Evolutionary conservation across 2,329 filamentous ascomycete genomes (phyloP), one percentile per base, ranked within the genome.

Genomic region (Drechmeria coniospora): DNA sequence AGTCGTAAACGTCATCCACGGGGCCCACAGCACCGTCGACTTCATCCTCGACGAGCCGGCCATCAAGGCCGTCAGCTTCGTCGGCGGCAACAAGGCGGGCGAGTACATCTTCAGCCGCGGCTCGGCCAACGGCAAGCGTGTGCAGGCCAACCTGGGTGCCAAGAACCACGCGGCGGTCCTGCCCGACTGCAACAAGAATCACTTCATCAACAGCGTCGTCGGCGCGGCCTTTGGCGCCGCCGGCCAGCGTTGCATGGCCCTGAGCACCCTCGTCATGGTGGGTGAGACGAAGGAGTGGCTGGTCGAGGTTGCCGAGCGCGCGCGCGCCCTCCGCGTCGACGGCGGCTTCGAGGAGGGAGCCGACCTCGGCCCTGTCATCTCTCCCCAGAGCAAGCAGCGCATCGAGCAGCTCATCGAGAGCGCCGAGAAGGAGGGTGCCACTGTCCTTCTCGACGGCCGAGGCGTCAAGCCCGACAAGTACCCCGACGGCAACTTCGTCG

Each of bases 161-260:
- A 90, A 90, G 68, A 90, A 90, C 64, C 81, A 90, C 52, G 80
- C 80, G 16, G 78, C 79, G 29, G 74, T 90, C 17, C 68, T 87
- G 35, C 81, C 81, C 12, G 81, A 90, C 60, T 79, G 75, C 61
- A 86, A 90, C 63, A 87, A 84, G 68, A 86, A 90, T 61, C 79
- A 86, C 44, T 81, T 83, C 39, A 59, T 90, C 44, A 90, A 87
- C 57, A 77, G 79, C 23, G 80, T 90, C 38, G 70, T 80, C 4
- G 82, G 81, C 38, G 81, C 82, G 19, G 81, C 82, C 14, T 90
- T 90, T 41, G 81, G 81, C 38, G 81, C 81, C 37, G 81, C 81
- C 15, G 81, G 81, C 21, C 81, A 90, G 61, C 66, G 81, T 36
- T 90, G 81, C 57, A 90, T 90, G 81, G 81, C 81, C 21, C 62